These are phyloP conservation scores for Puccinia sorghi DNA, from an alignment of 1,284 basidiomycete species.

Conservation along the genomic window DNA sequence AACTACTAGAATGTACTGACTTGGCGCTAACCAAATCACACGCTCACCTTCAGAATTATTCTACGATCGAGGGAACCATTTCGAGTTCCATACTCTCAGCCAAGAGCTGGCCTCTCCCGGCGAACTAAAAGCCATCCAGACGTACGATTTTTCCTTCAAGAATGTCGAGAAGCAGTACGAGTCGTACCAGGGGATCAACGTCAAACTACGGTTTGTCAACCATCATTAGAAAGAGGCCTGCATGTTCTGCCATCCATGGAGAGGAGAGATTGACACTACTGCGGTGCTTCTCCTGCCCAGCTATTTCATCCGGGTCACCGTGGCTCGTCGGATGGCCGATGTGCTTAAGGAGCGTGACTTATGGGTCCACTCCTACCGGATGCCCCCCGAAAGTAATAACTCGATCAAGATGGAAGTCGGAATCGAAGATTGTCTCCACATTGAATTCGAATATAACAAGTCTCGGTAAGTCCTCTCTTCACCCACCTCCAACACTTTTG, in stretches of 20 bases:
- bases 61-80: conserved; percentile 94
- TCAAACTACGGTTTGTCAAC: conserved; percentile 69
- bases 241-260: background rate
- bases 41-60: conserved; percentile 72
- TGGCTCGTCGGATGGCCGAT: conserved; percentile 87
- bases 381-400: conserved; percentile 96
- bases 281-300: conserved; percentile 56
- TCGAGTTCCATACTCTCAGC: conserved; percentile 92
- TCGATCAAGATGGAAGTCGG: conserved; percentile 99
- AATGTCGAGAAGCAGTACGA: conserved; percentile 99
- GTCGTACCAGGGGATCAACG: conserved; percentile 96
- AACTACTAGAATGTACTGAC: background rate
- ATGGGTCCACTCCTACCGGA: conserved; percentile 97
- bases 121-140: conserved; percentile 90
- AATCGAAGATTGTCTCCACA: conserved; percentile 97
- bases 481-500: background rate
- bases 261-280: background rate
- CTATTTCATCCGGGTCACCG: conserved; percentile 89
- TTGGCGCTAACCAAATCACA: background rate
- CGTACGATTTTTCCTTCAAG: conserved; percentile 95
- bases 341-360: conserved; percentile 87
- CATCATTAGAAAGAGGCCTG: background rate
- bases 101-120: conserved; percentile 92
- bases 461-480: conserved; percentile 65
- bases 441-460: conserved; percentile 99